Evolutionary conservation across 345 rosid species (phyloP).

Genomic region (Psidium guajava): DNA sequence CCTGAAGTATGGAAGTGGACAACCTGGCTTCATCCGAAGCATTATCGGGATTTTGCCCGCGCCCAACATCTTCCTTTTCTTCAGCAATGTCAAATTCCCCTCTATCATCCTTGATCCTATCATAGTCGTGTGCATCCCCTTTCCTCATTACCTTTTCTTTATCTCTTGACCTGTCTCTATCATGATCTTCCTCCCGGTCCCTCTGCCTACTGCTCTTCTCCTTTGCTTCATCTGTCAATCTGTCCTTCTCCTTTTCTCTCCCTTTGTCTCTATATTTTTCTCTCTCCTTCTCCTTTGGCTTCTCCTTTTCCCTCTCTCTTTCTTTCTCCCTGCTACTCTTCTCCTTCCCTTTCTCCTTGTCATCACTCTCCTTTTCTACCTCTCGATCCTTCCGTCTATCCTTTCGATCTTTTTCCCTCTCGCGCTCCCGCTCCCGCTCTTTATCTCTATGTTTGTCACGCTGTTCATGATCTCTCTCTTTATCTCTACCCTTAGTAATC

Average conservation of each 20-base stretch:
- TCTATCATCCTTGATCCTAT: constrained; percentile 15
- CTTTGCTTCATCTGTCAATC: constrained; percentile 30
- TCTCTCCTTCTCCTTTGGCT: constrained; percentile 11
- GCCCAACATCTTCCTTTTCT: constrained; percentile 20
- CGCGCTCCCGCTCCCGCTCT: constrained; percentile 42
- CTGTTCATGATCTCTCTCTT: constrained; percentile 25
- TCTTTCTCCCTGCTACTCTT: constrained; percentile 21
- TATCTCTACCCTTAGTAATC: constrained; percentile 34
- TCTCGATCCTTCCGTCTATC: constrained; percentile 12
- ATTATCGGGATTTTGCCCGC: constrained; percentile 17
- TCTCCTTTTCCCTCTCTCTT: constrained; percentile 30
- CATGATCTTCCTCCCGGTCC: constrained; percentile 21
- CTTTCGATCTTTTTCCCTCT: constrained; percentile 15
- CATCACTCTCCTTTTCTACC: constrained; percentile 23
- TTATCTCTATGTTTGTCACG: constrained; percentile 17
- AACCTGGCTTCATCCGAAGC: constrained; percentile 20
- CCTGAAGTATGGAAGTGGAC: constrained; percentile 32
- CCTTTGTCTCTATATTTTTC: constrained; percentile 9
- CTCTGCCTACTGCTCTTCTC: constrained; percentile 16
- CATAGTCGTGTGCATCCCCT: constrained; percentile 19
- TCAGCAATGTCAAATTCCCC: constrained; percentile 22
- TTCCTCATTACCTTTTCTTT: constrained; percentile 23
- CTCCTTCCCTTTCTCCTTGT: constrained; percentile 35
- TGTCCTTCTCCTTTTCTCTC: constrained; percentile 27
- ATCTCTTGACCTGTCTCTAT: constrained; percentile 26